A percentile compares a stretch with the other conserved stretches of the same genome.
Conservation (phyloP, 2,329 filamentous ascomycete species). For the Trichocomaceae sp. region DNA sequence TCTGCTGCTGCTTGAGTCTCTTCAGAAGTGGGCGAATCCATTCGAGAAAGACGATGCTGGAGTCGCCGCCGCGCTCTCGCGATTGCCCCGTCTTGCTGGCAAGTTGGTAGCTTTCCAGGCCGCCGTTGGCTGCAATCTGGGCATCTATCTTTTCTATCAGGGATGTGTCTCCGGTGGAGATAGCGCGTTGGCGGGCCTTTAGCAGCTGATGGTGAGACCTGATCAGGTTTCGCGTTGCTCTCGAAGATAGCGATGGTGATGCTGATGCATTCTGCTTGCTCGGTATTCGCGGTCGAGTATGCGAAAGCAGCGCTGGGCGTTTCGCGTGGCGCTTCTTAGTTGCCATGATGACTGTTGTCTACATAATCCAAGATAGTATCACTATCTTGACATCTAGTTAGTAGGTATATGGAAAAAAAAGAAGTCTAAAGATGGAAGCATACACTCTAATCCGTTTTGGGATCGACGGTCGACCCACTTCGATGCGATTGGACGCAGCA, state of each 20-base stretch:
- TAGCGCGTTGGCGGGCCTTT: conserved; percentile 50
- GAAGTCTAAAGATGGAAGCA: neutral
- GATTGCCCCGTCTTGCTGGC: conserved; percentile 59
- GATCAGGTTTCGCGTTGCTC: conserved; percentile 53
- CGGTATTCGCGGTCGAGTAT: conserved; percentile 40
- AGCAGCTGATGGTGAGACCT: conserved; percentile 54
- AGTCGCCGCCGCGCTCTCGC: conserved; percentile 56
- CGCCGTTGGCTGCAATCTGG: conserved; percentile 52
- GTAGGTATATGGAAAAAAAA: too few relatives aligned
- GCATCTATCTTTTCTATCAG: conserved; percentile 39
- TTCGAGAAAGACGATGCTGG: conserved; percentile 52
- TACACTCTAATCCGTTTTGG: neutral
- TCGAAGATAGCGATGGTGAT: conserved; percentile 44
- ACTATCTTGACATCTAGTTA: neutral
- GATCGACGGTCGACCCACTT: neutral
- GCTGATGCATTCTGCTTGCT: conserved; percentile 25
- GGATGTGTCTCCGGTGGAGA: conserved; percentile 39
- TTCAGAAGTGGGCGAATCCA: conserved; percentile 44
- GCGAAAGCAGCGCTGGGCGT: conserved; percentile 35
- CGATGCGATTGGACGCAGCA: conserved; percentile 14
- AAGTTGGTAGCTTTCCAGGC: conserved; percentile 54
- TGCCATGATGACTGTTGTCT: conserved; percentile 19
- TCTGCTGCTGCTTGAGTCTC: conserved; percentile 18
- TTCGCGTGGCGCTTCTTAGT: conserved; percentile 27
- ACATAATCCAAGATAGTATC: neutral